A percentile compares a stretch with the other conserved stretches of the same genome.
Conservation (phyloP, 2,329 filamentous ascomycete species). For the Lachnum nothofagi region DNA sequence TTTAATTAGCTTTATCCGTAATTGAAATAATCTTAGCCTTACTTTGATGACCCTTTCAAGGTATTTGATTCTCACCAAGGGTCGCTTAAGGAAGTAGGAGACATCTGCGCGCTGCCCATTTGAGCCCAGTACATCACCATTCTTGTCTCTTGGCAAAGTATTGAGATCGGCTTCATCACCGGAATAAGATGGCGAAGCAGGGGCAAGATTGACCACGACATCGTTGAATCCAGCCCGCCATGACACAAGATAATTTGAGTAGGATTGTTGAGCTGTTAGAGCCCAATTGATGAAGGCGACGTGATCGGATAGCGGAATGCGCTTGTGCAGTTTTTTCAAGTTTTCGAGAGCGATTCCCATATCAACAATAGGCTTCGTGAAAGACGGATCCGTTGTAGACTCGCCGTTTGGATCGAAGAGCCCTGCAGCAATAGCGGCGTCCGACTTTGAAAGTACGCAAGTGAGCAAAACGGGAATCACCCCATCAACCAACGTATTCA, state of each 20-base stretch:
- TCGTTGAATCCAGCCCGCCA: constrained; percentile 95
- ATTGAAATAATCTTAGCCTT: constrained; percentile 12
- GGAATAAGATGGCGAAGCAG: constrained; percentile 49
- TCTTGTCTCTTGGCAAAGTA: constrained; percentile 55
- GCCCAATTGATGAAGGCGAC: constrained; percentile 76
- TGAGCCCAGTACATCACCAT: constrained; percentile 54
- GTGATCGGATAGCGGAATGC: constrained; percentile 69
- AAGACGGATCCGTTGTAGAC: constrained; percentile 50
- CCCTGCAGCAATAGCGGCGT: constrained; percentile 57
- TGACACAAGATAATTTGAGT: constrained; percentile 76
- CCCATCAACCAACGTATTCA: constrained; percentile 89
- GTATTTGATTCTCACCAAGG: constrained; percentile 81
- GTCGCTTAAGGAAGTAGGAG: constrained; percentile 83
- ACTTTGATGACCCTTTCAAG: constrained; percentile 78
- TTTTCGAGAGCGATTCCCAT: constrained; percentile 91
- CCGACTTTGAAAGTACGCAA: constrained; percentile 71
- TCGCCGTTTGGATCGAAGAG: constrained; percentile 54
- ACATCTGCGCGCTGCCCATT: constrained; percentile 91
- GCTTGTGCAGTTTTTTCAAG: constrained; percentile 72
- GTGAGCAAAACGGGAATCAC: constrained; percentile 89
- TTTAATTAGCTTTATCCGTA: background rate
- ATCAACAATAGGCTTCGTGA: constrained; percentile 80
- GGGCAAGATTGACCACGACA: constrained; percentile 86
- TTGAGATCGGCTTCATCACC: constrained; percentile 55
- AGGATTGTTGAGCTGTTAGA: constrained; percentile 69